Base-by-base conservation (phyloP, 208 protist species). In the Leishmania arabica region DNA sequence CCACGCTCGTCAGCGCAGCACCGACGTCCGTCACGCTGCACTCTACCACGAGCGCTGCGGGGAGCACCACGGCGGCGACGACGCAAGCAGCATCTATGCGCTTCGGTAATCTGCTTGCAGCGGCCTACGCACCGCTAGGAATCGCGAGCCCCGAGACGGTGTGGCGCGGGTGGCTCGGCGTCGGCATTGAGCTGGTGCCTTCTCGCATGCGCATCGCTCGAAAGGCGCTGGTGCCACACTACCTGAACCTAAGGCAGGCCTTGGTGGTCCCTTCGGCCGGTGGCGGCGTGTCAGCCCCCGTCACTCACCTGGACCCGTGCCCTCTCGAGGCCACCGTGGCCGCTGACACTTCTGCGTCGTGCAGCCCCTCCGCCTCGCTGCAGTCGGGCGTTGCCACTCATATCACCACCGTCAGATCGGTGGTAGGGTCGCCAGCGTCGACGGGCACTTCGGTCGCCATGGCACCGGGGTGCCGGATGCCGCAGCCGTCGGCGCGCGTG, bases 101-200 rank as follows among this genome's bases (percentile, higher is more conserved):
- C 3, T 56, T 64, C 13, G 51, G 69, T 64, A 81, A 81, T 66
- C 53, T 85, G 58, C 60, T 85, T 37, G 56, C 76, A 27, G 77
- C 81, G 24, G 75, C 58, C 17, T 42, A 66, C 62, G 47, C 75
- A n/a, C 77, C 81, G 40, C 70, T 77, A 7, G 81, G 77, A 7
- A 69, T 85, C 37, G 58, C n/a, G 19, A 27, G 13, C n/a, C 31
- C 62, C 3, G 75, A 56, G 49, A n/a, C 79, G 11, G 60, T 81
- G 47, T 85, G 81, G 72, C 82, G 45, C 34, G 81, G 86, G 27
- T 93, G 89, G 88, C 77, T 92, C 17, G 87, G 89, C 24, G 77
- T 95, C 8, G 92, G 92, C 6, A 77, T 95, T 13, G 92, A 95
- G 83, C 9, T 95, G 40, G 85, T 85, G 21, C 92, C 92, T 8